Evolutionary conservation across 176 grass and related monocot genomes (phyloP), one percentile per base, ranked within the genome.

Genomic region (Poa annua): DNA sequence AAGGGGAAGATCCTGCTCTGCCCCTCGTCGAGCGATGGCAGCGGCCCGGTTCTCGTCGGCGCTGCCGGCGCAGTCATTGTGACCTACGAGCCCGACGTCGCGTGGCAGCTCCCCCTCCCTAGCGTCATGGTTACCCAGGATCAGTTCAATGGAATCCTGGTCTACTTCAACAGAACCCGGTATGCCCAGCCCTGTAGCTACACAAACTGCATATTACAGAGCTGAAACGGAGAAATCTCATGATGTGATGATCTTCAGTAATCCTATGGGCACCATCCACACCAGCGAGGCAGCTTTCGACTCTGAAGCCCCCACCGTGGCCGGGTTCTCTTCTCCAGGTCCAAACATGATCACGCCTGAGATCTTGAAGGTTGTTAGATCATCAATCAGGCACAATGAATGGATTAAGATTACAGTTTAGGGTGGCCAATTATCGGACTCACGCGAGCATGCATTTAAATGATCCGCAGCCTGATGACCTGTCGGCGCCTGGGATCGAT

Each of bases 321-420:
- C 76, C 8, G 76, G 84, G 0, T 89, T 89, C 76, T 89, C 90
- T 5, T 92, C 86, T 10, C 81, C 86, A 59, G 86, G 90, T 3
- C 87, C 90, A 34, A 92, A 92, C 74, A 3, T 67, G 14, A 81
- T 92, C 53, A 81, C 69, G 4, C 63, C 90, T 0, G 38, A 13
- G 4, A 92, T 92, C 29, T 81, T 92, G 63, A 89, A 92, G 90
- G 90, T 92, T n/a, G 8, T 54, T 34, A 20, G 65, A 22, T 75
- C 22, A 25, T 73, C 42, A 74, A 1, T 19, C 71, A 69, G 19
- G 10, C 21, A 71, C 11, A 72, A 4, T 32, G 1, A 19, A 74
- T 4, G 70, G 42, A 15, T 49, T 29, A 16, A 47, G 11, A 3
- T 0, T 16, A 3, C 45, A 19, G 71, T 51, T 74, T 24, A 51